These are phyloP conservation scores for Phytophthora citrophthora DNA, from an alignment of 352 stramenopile species.

Conservation along the genomic window DNA sequence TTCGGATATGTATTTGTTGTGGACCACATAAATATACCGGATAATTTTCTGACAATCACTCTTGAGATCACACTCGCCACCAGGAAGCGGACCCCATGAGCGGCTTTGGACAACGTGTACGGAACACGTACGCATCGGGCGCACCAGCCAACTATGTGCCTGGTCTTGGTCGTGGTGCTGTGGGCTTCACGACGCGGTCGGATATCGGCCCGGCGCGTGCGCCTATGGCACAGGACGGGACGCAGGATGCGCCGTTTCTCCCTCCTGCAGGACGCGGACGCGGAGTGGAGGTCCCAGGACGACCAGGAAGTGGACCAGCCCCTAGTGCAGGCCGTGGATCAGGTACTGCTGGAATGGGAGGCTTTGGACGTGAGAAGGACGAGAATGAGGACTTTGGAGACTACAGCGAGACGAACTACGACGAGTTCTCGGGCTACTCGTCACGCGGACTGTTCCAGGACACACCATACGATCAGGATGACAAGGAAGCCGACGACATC, in stretches of 20 bases:
- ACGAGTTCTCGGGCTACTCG: constrained; percentile 91
- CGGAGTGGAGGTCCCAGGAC: constrained; percentile 22
- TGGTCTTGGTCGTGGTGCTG: constrained; percentile 94
- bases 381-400: constrained; percentile 89
- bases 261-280: constrained; percentile 79
- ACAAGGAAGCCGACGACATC: constrained; percentile 96
- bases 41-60: neutral
- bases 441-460: constrained; percentile 90
- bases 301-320: constrained; percentile 17
- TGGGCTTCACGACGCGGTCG: constrained; percentile 97
- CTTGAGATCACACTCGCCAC: neutral
- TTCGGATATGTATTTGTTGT: neutral
- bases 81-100: constrained; percentile 57
- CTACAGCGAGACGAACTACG: constrained; percentile 93
- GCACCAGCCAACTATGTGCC: constrained; percentile 96
- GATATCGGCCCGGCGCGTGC: constrained; percentile 94
- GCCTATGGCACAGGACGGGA: constrained; percentile 63
- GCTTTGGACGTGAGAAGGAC: constrained; percentile 86
- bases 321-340: constrained; percentile 67
- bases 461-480: constrained; percentile 96
- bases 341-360: constrained; percentile 79
- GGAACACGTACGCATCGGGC: constrained; percentile 87
- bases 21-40: neutral
- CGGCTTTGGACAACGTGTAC: constrained; percentile 68
- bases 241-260: constrained; percentile 70